Base-by-base conservation (phyloP, 148 eudicot genomes). In the Pouteria glomerata region DNA sequence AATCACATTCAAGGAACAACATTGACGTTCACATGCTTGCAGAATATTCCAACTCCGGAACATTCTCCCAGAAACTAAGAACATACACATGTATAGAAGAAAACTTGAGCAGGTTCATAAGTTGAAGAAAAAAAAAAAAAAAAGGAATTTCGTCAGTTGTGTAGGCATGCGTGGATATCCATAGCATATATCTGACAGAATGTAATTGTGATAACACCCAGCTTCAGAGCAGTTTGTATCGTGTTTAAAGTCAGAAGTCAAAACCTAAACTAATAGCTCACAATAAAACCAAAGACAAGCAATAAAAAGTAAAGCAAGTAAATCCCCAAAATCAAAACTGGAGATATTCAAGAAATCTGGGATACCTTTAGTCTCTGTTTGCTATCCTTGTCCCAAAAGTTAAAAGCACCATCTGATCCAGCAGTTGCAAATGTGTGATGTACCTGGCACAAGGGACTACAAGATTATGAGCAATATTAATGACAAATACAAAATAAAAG, bases 381-480 rank as follows among this genome's bases (percentile, higher is more conserved):
- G 76, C 98, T 94, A 76, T 94, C 98, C 78, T 94, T 94, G 82
- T 94, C 97, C 98, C 98, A 94, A 74, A 91, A 94, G 74, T 89
- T 94, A 72, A 89, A 91, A 76, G 87, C 85, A 59, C 98, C 98
- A 77, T 94, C 98, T 80, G 98, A 95, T 64, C 98, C 98, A 16
- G 96, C 86, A 61, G 98, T 91, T 58, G 98, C 97, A 85, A 95
- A 95, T 39, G 98, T 95, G 65, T 88, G 92, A 73, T 91, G 92
- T 64, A 88, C 75, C 98, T 95, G 82, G 55, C 75, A 76, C 45
- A 53, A 71, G 42, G 29, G 23, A 14, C 19, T 7, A 7, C 21
- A 23, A 57, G 33, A 57, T 67, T 45, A 35, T 34, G 47, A 37
- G 47, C 39, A 34, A 4, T 18, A 14, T 11, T 41, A 65, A 15